These are phyloP conservation scores for Chytridium lagenaria DNA, from an alignment of 371 early-diverging fungal genomes.

Conservation along the genomic window DNA sequence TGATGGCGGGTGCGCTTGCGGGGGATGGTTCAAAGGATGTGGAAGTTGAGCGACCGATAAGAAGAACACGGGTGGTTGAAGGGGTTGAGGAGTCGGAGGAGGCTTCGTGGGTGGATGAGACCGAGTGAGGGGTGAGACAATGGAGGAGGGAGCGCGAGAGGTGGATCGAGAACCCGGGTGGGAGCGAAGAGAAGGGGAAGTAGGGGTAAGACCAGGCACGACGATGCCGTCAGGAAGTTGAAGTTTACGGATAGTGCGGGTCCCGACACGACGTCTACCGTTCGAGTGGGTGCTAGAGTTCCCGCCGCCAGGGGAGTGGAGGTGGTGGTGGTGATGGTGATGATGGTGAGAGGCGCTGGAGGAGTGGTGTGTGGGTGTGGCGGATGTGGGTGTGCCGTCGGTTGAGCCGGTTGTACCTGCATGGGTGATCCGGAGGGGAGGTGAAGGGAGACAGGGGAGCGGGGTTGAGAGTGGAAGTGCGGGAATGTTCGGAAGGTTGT, in stretches of 20 bases:
- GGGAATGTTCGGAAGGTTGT: constrained; percentile 71
- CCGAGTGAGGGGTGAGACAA: neutral
- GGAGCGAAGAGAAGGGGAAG: neutral
- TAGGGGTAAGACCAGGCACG: constrained; percentile 10
- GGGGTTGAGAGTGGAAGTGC: constrained; percentile 14
- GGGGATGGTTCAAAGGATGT: too few relatives aligned
- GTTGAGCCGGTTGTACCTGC: too few relatives aligned
- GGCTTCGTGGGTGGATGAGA: too few relatives aligned
- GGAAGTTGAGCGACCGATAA: too few relatives aligned
- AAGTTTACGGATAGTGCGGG: constrained; percentile 24
- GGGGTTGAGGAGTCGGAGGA: too few relatives aligned
- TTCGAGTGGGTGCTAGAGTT: neutral
- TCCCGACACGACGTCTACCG: constrained; percentile 22
- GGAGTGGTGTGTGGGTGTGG: too few relatives aligned
- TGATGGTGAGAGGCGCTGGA: constrained; percentile 15
- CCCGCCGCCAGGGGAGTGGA: neutral
- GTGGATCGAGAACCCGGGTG: neutral
- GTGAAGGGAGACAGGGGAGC: neutral
- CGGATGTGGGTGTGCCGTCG: too few relatives aligned
- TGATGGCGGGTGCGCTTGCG: neutral
- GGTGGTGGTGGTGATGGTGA: constrained; percentile 6
- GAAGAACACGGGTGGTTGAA: too few relatives aligned
- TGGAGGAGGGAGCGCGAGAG: neutral
- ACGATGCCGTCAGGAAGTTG: constrained; percentile 23
- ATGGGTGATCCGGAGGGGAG: too few relatives aligned